Base-by-base conservation (phyloP, 2,329 filamentous ascomycete species). In the Fusarium transvaalense region DNA sequence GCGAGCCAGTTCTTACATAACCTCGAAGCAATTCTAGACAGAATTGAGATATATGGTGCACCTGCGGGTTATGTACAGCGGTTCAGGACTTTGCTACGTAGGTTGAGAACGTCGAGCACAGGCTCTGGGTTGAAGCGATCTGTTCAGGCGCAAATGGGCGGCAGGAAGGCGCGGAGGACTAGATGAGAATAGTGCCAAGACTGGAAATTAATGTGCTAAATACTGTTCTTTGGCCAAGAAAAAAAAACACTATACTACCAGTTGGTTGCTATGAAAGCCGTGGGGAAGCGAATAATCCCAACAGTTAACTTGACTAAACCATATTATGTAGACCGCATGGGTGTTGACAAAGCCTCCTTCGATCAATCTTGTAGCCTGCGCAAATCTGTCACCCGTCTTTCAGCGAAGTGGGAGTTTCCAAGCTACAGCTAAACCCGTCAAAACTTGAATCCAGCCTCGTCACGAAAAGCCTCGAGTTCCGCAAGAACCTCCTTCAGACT, bases 401-500 rank as follows among this genome's bases (percentile, higher is more conserved):
- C n/a, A 51, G n/a, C 27, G 21, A 43, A 31, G 48, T 23, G n/a
- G 50, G 32, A 51, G n/a, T 17, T 45, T 23, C 17, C 23, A 14
- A 41, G 21, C 48, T 32, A n/a, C 43, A 47, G 43, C 17, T 13
- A 12, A 17, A 41, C 19, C n/a, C 23, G n/a, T 73, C 51, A 73
- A 53, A 64, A 52, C 14, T 50, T 34, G 23, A 72, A 47, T 35
- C 63, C 64, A 15, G 61, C 57, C 32, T 72, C 68, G 29, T 74
- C 62, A 25, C 68, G 71, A 38, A 75, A 80, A 6, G 66, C 64
- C 37, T 73, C 61, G 10, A 81, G 69, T 15, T 76, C 75, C 15
- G 74, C 59, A 31, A 74, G 66, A 35, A 87, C 83, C 62, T 86
- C 79, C 38, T 73, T 76, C 45, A 87, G 70, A 10, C 69, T 82